Evolutionary conservation across 1,139 yeast species (phyloP).

Genomic region (Sugiyamaella grinbergsii): DNA sequence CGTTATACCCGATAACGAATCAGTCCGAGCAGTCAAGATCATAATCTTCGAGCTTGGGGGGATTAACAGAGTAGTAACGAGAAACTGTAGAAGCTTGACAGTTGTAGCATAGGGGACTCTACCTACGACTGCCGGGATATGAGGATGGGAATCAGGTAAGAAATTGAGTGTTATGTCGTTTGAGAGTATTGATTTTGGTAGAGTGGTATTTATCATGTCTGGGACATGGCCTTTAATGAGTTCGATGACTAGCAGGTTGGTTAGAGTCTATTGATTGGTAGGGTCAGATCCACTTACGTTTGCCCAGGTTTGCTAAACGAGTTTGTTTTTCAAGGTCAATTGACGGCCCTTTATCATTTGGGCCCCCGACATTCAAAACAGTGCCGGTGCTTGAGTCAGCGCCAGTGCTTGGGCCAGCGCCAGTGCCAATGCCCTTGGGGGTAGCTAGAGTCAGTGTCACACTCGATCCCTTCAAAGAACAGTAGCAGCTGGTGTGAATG

Average conservation of each 20-base stretch:
- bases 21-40: conserved; percentile 31
- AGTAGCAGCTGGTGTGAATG: not conserved
- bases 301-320: conserved; percentile 59
- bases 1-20: conserved; percentile 11
- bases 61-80: conserved; percentile 36
- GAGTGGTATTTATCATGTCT: conserved; percentile 50
- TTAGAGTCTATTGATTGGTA: not conserved
- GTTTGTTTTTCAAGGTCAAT: conserved; percentile 23
- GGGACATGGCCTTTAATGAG: conserved; percentile 59
- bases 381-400: no score
- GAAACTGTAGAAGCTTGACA: conserved; percentile 40
- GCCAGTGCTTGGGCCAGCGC: no score
- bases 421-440: not conserved
- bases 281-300: conserved; percentile 16
- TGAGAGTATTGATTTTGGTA: conserved; percentile 55
- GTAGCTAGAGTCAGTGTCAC: not conserved
- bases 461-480: not conserved
- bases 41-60: conserved; percentile 35
- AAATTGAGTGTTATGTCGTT: conserved; percentile 58
- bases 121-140: conserved; percentile 65
- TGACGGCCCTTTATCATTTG: not conserved
- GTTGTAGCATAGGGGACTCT: conserved; percentile 56
- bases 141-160: conserved; percentile 63
- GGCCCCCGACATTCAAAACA: not conserved
- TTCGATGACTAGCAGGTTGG: conserved; percentile 46